Evolutionary conservation across 805 yeast genomes (phyloP).

Genomic region (Starmera amethionina): DNA sequence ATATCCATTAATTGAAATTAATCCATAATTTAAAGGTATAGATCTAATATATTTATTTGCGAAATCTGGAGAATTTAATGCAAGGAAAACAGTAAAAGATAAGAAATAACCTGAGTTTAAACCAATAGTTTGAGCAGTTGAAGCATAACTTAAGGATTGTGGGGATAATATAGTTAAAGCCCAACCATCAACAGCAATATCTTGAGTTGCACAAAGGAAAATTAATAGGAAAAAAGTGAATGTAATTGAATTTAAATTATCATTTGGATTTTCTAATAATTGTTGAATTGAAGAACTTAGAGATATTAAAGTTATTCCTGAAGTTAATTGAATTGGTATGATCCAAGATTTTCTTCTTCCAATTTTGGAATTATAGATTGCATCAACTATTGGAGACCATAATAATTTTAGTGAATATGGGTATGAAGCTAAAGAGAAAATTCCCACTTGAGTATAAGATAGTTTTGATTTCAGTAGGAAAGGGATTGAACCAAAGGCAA

Average conservation of each 20-base stretch:
- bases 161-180: slow-evolving; percentile 80
- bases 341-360: slow-evolving; percentile 94
- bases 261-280: slow-evolving; percentile 38
- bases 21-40: slow-evolving; percentile 51
- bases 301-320: slow-evolving; percentile 54
- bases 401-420: slow-evolving; percentile 87
- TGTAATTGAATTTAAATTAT: slow-evolving; percentile 50
- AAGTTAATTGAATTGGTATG: slow-evolving; percentile 80
- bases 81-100: slow-evolving; percentile 84
- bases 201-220: slow-evolving; percentile 92
- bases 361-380: slow-evolving; percentile 51
- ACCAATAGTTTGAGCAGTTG: slow-evolving; percentile 96
- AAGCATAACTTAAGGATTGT: slow-evolving; percentile 77
- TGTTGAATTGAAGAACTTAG: slow-evolving; percentile 52
- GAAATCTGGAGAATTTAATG: slow-evolving; percentile 86
- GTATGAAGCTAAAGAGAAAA: slow-evolving; percentile 85
- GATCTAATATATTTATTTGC: slow-evolving; percentile 75
- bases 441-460: slow-evolving; percentile 81
- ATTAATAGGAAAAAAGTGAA: slow-evolving; percentile 66
- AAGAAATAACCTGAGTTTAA: slow-evolving; percentile 87
- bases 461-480: slow-evolving; percentile 76
- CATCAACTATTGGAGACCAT: slow-evolving; percentile 96
- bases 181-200: slow-evolving; percentile 99
- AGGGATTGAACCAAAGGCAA: slow-evolving; percentile 92
- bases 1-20: slow-evolving; percentile 66